Conservation (phyloP, 2,329 filamentous ascomycete genomes). For the Botrytis elliptica region DNA sequence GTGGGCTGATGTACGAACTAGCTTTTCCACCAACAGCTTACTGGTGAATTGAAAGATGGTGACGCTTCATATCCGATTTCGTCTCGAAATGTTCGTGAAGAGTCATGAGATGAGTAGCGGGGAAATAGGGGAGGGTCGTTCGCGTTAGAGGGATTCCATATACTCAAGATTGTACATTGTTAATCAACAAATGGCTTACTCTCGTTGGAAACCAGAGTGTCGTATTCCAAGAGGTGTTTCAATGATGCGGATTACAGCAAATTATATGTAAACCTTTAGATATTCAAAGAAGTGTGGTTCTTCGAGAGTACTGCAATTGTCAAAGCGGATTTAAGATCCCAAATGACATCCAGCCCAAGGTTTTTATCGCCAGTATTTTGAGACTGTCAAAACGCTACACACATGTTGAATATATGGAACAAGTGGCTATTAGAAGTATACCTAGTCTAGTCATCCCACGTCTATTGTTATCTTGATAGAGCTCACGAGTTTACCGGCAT, state of each 20-base stretch:
- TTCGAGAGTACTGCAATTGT: neutral
- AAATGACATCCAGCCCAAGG: neutral
- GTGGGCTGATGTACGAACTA: neutral
- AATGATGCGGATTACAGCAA: neutral
- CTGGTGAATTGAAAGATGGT: neutral
- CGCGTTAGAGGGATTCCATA: neutral
- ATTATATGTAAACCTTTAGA: neutral
- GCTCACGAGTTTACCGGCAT: constrained; percentile 1
- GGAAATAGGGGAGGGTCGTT: neutral
- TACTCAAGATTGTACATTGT: neutral
- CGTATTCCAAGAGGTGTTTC: neutral
- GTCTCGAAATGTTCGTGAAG: neutral
- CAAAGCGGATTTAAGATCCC: neutral
- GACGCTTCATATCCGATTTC: neutral
- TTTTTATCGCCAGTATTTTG: neutral
- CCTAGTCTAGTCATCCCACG: neutral
- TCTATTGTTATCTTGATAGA: neutral
- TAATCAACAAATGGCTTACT: neutral
- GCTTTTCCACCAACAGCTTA: neutral
- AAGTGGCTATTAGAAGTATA: neutral
- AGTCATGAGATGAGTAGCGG: neutral
- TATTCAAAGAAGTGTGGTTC: neutral
- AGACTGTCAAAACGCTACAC: neutral
- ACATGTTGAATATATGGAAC: neutral
- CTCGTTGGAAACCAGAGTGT: neutral